Conservation (phyloP, 257 asterid species). For the Solanum phureja region DNA sequence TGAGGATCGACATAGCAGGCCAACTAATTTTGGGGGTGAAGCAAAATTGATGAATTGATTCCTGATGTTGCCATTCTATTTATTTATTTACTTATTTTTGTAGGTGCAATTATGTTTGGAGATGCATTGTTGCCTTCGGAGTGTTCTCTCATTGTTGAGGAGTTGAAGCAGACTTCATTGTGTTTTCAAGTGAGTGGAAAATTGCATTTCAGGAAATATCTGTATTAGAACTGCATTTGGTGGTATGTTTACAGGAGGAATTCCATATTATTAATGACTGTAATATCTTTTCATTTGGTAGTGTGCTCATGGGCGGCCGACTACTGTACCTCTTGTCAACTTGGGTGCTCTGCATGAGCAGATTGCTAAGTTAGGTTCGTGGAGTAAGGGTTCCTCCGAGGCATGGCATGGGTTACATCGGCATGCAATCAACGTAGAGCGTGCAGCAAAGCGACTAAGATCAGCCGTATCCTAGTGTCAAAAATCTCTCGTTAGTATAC, state of each 20-base stretch:
- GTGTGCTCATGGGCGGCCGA: conserved; percentile 99
- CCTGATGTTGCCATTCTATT: background rate
- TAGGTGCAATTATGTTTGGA: conserved; percentile 98
- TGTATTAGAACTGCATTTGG: background rate
- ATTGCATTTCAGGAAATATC: background rate
- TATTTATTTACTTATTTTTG: background rate
- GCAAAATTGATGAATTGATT: background rate
- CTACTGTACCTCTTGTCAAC: conserved; percentile 80
- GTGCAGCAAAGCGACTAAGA: conserved; percentile 41
- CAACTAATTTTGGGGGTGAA: background rate
- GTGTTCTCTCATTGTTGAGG: conserved; percentile 87
- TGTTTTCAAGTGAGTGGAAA: conserved; percentile 79
- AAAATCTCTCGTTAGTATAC: background rate
- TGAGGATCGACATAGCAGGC: background rate
- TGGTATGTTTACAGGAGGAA: background rate
- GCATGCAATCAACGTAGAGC: conserved; percentile 49
- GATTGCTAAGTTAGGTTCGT: conserved; percentile 32
- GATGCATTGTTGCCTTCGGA: conserved; percentile 83
- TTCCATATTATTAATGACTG: background rate
- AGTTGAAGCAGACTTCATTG: conserved; percentile 73
- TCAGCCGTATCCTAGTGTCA: conserved; percentile 18
- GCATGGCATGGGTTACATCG: conserved; percentile 66
- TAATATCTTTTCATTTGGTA: conserved; percentile 6
- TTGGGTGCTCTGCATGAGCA: conserved; percentile 47
- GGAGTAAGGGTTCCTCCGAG: conserved; percentile 13